A percentile compares a stretch with the other conserved stretches of the same genome.
Conservation (phyloP, 179 eudicot species). For the Spergularia azorica region DNA sequence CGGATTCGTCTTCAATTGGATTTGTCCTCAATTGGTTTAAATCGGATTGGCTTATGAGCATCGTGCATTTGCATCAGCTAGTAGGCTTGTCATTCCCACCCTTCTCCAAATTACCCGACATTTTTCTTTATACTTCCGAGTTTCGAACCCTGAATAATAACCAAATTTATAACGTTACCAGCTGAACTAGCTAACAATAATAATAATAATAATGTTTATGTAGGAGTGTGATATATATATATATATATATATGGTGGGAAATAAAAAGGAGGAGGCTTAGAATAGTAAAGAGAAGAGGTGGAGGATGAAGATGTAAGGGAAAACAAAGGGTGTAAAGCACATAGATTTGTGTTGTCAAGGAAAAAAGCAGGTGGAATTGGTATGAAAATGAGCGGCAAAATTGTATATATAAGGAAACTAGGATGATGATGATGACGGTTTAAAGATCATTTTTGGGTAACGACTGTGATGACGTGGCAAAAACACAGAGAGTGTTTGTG, state of each 20-base stretch:
- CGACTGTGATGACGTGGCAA: neutral
- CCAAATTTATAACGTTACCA: too few relatives aligned
- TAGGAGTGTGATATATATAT: neutral
- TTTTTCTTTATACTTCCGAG: neutral
- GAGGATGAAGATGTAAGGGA: neutral
- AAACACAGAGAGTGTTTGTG: neutral
- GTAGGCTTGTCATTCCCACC: neutral
- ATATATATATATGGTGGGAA: neutral
- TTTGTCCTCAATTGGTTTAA: too few relatives aligned
- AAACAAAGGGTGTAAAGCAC: neutral
- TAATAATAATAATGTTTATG: too few relatives aligned
- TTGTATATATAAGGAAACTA: neutral
- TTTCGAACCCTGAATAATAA: neutral
- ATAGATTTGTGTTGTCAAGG: neutral
- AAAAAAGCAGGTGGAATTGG: neutral
- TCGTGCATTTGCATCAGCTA: too few relatives aligned
- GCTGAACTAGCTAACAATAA: too few relatives aligned
- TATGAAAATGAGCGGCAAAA: neutral
- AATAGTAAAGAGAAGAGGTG: conserved; percentile 3
- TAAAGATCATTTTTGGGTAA: neutral
- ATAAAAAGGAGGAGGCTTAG: neutral
- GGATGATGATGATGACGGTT: neutral
- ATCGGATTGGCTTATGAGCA: too few relatives aligned
- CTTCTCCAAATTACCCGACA: neutral
- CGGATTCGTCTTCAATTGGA: too few relatives aligned